Conservation (phyloP, 768 basidiomycete genomes). For the Termitomyces sp. region DNA sequence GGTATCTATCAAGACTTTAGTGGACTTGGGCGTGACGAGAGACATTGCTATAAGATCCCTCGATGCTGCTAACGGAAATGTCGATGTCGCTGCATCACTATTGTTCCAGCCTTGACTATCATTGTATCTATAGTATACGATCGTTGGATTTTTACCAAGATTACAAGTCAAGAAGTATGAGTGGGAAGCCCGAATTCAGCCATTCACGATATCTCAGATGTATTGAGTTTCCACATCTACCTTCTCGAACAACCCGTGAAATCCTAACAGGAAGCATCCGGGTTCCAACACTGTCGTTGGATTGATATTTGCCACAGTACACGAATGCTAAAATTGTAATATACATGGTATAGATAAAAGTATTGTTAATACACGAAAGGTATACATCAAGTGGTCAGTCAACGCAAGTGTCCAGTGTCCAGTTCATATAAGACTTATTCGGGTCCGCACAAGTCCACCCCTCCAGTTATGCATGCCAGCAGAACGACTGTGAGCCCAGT, state of each 20-base stretch:
- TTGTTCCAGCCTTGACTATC: slow-evolving; percentile 49
- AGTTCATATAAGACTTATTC: slow-evolving; percentile 68
- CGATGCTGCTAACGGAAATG: slow-evolving; percentile 77
- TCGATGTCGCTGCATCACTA: slow-evolving; percentile 85
- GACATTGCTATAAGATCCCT: slow-evolving; percentile 75
- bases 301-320: slow-evolving; percentile 19
- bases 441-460: slow-evolving; percentile 76
- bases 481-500: slow-evolving; percentile 75
- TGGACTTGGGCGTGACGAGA: slow-evolving; percentile 73
- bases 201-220: not conserved
- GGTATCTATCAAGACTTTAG: slow-evolving; percentile 52
- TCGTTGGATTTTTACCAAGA: not conserved
- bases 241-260: not conserved
- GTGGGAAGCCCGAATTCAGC: not conserved
- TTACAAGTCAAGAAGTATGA: not conserved
- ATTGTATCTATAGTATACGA: slow-evolving; percentile 21
- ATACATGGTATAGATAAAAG: slow-evolving; percentile 19
- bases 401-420: not conserved
- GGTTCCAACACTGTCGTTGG: not conserved
- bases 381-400: slow-evolving; percentile 3
- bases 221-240: not conserved
- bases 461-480: slow-evolving; percentile 90
- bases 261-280: not conserved
- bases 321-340: slow-evolving; percentile 19
- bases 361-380: slow-evolving; percentile 3